Percentiles rank a stretch among this genome's conserved stretches.
Conservation (phyloP, 768 basidiomycete species). For the Strobilomyces dryophilus region DNA sequence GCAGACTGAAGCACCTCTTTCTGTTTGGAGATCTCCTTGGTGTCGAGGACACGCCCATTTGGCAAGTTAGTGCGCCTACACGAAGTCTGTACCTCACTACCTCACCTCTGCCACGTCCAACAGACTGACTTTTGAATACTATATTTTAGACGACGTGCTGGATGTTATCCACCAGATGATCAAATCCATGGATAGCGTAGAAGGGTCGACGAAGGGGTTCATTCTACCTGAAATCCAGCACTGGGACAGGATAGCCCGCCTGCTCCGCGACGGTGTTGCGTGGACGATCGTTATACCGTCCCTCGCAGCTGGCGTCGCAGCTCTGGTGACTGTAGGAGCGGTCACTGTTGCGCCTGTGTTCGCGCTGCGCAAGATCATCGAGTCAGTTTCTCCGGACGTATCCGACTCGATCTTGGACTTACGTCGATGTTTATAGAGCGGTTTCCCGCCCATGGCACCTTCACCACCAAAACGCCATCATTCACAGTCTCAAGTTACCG, state of each 20-base stretch:
- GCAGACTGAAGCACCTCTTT: conserved; percentile 15
- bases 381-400: background rate
- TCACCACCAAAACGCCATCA: background rate
- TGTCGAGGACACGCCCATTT: conserved; percentile 1
- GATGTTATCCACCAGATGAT: conserved; percentile 4
- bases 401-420: background rate
- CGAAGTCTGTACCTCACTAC: background rate
- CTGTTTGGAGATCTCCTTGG: conserved; percentile 5
- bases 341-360: background rate
- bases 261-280: background rate
- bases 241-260: conserved; percentile 2
- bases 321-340: background rate
- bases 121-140: background rate
- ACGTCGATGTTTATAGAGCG: background rate
- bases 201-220: conserved; percentile 3
- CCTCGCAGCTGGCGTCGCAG: background rate
- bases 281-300: conserved; percentile 3
- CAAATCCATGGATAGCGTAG: conserved; percentile 5
- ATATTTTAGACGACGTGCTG: background rate
- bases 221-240: conserved; percentile 2
- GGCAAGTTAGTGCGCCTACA: conserved; percentile 1
- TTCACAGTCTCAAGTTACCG: background rate
- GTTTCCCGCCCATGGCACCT: background rate
- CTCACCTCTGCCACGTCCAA: no score
- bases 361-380: background rate